These are phyloP conservation scores for Pisolithus sp. DNA, from an alignment of 768 basidiomycete genomes.

Conservation along the genomic window DNA sequence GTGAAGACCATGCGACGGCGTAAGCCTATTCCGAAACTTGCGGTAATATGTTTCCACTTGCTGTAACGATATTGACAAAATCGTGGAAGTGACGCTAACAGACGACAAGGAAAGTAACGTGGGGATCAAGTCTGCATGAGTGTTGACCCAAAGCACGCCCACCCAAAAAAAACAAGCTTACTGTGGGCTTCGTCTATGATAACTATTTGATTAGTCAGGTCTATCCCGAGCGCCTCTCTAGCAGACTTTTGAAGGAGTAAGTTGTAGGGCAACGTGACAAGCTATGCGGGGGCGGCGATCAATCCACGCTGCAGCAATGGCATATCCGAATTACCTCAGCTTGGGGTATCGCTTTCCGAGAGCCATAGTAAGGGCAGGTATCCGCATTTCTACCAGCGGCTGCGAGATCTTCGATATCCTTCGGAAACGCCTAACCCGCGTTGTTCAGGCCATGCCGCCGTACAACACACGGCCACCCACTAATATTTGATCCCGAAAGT, in stretches of 20 bases:
- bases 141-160: background rate
- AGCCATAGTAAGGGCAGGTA: slow-evolving; percentile 91
- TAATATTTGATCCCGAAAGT: slow-evolving; percentile 83
- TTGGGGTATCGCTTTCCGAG: slow-evolving; percentile 79
- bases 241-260: slow-evolving; percentile 78
- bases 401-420: slow-evolving; percentile 93
- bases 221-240: slow-evolving; percentile 81
- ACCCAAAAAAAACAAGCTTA: slow-evolving; percentile 34
- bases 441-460: background rate
- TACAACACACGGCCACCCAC: slow-evolving; percentile 21
- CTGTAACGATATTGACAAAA: slow-evolving; percentile 53
- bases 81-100: slow-evolving; percentile 49
- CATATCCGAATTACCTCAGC: slow-evolving; percentile 56
- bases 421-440: slow-evolving; percentile 63
- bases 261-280: slow-evolving; percentile 93
- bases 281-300: slow-evolving; percentile 33
- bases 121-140: slow-evolving; percentile 68
- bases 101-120: slow-evolving; percentile 86
- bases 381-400: slow-evolving; percentile 56
- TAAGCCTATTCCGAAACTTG: slow-evolving; percentile 73
- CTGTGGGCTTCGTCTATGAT: slow-evolving; percentile 97
- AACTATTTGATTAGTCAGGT: slow-evolving; percentile 77
- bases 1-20: slow-evolving; percentile 65
- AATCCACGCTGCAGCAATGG: background rate
- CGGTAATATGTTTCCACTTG: slow-evolving; percentile 76